These are phyloP conservation scores for Xanthoceras sorbifolium DNA, from an alignment of 345 rosid genomes.

Conservation along the genomic window DNA sequence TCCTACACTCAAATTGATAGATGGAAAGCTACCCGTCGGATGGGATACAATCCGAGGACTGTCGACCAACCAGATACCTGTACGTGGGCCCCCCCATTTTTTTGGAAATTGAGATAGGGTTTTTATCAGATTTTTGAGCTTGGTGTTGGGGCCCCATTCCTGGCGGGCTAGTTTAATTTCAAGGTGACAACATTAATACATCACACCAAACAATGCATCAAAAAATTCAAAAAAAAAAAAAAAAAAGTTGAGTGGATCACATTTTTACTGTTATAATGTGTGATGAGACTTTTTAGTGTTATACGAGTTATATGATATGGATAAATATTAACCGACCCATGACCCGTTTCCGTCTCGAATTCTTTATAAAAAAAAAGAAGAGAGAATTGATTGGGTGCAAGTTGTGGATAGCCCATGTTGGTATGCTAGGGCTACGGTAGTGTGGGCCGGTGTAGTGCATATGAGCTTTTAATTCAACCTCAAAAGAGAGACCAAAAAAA, in stretches of 20 bases:
- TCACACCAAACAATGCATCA: background rate
- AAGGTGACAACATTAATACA: background rate
- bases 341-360: no score
- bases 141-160: background rate
- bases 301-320: no score
- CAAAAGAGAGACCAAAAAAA: background rate
- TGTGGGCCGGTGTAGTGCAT: background rate
- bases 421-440: background rate
- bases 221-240: no score
- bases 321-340: no score
- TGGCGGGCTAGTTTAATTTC: background rate
- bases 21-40: slow-evolving; percentile 34
- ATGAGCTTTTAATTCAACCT: background rate
- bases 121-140: slow-evolving; percentile 7
- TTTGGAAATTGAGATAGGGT: slow-evolving; percentile 10
- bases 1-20: slow-evolving; percentile 8
- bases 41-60: slow-evolving; percentile 37
- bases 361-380: no score
- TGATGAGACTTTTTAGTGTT: no score
- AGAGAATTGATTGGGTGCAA: background rate
- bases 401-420: slow-evolving; percentile 5
- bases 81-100: slow-evolving; percentile 9
- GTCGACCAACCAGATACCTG: slow-evolving; percentile 28
- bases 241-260: no score
- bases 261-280: no score